A percentile compares a stretch with the other conserved stretches of the same genome.
These are phyloP conservation scores for Hemerocallis citrina DNA, from an alignment of 106 monocot species.

Conservation along the genomic window DNA sequence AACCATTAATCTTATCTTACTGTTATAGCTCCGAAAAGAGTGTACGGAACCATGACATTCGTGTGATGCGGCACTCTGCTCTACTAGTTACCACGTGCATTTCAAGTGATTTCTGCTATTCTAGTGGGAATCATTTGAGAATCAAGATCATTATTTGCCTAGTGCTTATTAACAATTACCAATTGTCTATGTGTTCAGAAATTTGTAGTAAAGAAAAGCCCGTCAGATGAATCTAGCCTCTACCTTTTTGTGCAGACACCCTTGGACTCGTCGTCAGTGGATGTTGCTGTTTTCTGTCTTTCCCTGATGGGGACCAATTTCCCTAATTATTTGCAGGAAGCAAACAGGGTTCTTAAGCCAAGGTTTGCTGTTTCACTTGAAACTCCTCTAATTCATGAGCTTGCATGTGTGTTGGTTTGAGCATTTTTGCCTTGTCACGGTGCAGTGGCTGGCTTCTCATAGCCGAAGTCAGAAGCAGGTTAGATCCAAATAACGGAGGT, in stretches of 20 bases:
- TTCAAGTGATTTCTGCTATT: neutral
- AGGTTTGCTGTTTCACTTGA: slow-evolving; percentile 23
- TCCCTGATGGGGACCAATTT: slow-evolving; percentile 96
- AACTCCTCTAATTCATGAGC: neutral
- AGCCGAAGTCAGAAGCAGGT: slow-evolving; percentile 92
- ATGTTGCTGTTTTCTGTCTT: slow-evolving; percentile 94
- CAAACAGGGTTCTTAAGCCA: slow-evolving; percentile 81
- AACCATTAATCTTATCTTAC: too few species aligned
- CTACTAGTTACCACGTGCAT: neutral
- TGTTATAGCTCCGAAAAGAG: too few species aligned
- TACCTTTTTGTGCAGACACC: slow-evolving; percentile 57
- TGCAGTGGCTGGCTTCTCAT: slow-evolving; percentile 96
- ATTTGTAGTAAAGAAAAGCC: neutral
- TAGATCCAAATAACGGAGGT: slow-evolving; percentile 89
- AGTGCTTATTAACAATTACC: too few species aligned
- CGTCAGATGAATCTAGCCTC: neutral
- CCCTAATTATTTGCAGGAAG: slow-evolving; percentile 77
- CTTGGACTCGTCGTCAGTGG: slow-evolving; percentile 60
- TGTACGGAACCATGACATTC: too few species aligned
- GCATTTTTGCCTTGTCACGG: neutral
- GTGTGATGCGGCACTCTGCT: too few species aligned
- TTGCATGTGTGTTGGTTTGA: neutral
- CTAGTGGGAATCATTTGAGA: neutral
- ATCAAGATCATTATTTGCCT: neutral
- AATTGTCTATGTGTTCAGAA: neutral